Evolutionary conservation across 495 filamentous ascomycete genomes (phyloP), one percentile per base, ranked within the genome.

Genomic region (Staphylotrichum tortipilum): DNA sequence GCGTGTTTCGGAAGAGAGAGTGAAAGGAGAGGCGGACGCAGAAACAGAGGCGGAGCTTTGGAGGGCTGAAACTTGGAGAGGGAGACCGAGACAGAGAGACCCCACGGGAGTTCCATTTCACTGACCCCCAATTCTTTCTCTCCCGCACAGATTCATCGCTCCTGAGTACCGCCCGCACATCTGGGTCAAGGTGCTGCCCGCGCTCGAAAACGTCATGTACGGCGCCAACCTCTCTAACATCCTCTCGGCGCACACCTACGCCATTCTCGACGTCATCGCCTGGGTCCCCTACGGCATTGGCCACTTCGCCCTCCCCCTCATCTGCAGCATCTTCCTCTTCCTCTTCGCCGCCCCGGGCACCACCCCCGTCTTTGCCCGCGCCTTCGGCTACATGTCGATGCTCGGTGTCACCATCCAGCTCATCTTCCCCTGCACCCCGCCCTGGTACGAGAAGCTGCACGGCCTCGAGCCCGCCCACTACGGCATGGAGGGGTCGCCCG

Each of bases 141-240:
- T n/a, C 41, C 29, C n/a, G 10, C 14, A 23, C 42, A 68, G 65
- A 40, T 96, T 94, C 68, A 84, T 96, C 54, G 85, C 88, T 9
- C 76, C 78, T 49, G 85, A 88, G 58, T 89, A 85, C 68, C 79
- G 91, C 34, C 88, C 88, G 39, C 84, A 85, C 36, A 95, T 97
- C 56, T 95, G 89, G 85, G 91, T 95, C 49, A 85, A 88, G 50
- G 87, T 97, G 18, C 76, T 97, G 11, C 91, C 91, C 3, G 86
- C 91, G n/a, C 78, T 97, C 53, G 91, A 97, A 65, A 95, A 97
- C 67, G 92, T 97, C 47, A 73, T 97, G 42, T 97, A 97, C 63
- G 91, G 91, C 42, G 88, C 88, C 26, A 95, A 95, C 70, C 79
- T 97, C 41, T 94, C 88, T 71, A 95, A 94, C 65, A 92, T 95